Evolutionary conservation across 192 early-diverging fungal species (phyloP).

Genomic region (Coemansia aciculifera): DNA sequence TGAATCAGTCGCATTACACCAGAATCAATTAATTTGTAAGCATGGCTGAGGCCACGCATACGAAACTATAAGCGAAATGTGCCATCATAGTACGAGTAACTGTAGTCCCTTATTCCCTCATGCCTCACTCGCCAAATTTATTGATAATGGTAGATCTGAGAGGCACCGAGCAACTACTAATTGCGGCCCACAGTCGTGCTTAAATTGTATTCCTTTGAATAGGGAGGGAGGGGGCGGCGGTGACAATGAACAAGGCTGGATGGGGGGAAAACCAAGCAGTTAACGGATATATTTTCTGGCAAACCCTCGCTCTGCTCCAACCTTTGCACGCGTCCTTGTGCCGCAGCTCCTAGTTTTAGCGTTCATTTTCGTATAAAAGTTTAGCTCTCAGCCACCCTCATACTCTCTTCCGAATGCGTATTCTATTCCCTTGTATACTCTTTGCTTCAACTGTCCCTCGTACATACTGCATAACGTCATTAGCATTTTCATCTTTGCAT

Average conservation of each 20-base stretch:
- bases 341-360: background rate
- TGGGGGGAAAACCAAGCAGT: background rate
- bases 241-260: background rate
- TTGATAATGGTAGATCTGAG: background rate
- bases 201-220: background rate
- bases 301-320: background rate
- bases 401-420: background rate
- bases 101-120: background rate
- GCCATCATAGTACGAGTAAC: background rate
- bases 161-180: background rate
- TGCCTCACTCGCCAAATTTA: background rate
- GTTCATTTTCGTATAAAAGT: background rate
- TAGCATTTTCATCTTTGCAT: background rate
- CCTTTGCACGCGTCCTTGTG: background rate
- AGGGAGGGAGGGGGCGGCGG: background rate
- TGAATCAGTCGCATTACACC: background rate
- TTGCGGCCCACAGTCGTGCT: background rate
- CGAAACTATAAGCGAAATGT: background rate
- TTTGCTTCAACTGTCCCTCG: background rate
- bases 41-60: background rate
- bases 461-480: background rate
- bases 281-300: background rate
- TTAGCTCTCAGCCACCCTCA: background rate
- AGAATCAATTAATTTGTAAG: slow-evolving; percentile 6
- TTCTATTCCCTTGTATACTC: background rate